phyloP scores from a whole-genome alignment of 2,329 filamentous ascomycete species.

The Aspergillus cejpii region DNA sequence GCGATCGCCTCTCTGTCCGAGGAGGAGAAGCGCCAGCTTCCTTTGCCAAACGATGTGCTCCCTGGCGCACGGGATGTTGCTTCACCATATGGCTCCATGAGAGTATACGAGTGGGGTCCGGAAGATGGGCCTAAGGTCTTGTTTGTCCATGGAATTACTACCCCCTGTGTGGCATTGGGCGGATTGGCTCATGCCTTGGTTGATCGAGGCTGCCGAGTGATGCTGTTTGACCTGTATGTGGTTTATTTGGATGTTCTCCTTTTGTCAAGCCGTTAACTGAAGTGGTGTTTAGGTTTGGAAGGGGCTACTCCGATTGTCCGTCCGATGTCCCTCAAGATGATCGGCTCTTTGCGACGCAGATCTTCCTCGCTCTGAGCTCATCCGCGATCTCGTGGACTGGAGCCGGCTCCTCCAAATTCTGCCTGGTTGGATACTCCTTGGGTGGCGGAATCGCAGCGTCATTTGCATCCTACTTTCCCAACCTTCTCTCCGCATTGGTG shows the following conservation, averaged over 20 bases:
- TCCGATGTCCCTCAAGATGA: slow-evolving; percentile 62
- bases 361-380: slow-evolving; percentile 63
- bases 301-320: slow-evolving; percentile 70
- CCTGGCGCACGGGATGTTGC: slow-evolving; percentile 57
- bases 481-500: slow-evolving; percentile 62
- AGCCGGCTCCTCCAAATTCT: slow-evolving; percentile 50
- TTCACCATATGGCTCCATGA: slow-evolving; percentile 57
- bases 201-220: slow-evolving; percentile 62
- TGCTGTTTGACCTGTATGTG: slow-evolving; percentile 61
- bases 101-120: slow-evolving; percentile 76
- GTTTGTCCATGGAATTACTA: slow-evolving; percentile 74
- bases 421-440: slow-evolving; percentile 70
- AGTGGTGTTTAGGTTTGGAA: slow-evolving; percentile 43
- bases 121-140: slow-evolving; percentile 64
- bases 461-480: slow-evolving; percentile 63
- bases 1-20: slow-evolving; percentile 30
- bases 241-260: background rate
- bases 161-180: slow-evolving; percentile 64
- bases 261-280: slow-evolving; percentile 1
- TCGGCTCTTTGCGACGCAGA: slow-evolving; percentile 66
- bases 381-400: slow-evolving; percentile 63
- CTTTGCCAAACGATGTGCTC: slow-evolving; percentile 64
- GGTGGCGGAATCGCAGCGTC: slow-evolving; percentile 66
- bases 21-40: slow-evolving; percentile 38
- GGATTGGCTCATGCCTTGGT: slow-evolving; percentile 61